Percentiles rank a stretch among this genome's conserved stretches.
phyloP scores from a whole-genome alignment of 208 protist species.

The Porcisia hertigi region DNA sequence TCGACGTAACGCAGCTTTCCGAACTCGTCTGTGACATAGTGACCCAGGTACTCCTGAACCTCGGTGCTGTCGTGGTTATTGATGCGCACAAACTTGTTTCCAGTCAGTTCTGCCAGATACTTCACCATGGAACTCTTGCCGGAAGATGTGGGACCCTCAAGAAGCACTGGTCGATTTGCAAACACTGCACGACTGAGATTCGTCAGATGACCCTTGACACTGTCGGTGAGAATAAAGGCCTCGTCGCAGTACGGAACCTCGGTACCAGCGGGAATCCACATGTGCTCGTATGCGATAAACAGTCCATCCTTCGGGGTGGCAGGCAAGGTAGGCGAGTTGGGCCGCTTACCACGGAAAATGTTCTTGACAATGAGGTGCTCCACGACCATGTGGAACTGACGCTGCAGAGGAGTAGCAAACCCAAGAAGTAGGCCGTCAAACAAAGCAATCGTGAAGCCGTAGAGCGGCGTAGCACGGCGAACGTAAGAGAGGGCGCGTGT shows the following conservation, averaged over 20 bases:
- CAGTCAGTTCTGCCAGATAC: constrained; percentile 97
- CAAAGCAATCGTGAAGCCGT: constrained; percentile 95
- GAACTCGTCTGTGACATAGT: constrained; percentile 95
- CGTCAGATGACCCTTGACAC: constrained; percentile 93
- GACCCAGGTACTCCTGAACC: constrained; percentile 99
- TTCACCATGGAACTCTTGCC: constrained; percentile 99
- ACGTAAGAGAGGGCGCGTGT: constrained; percentile 96
- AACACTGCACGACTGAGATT: constrained; percentile 95
- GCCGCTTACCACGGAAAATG: constrained; percentile 81
- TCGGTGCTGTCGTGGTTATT: constrained; percentile 99
- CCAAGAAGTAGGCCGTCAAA: constrained; percentile 96
- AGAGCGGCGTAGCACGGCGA: constrained; percentile 81
- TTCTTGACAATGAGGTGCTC: constrained; percentile 90
- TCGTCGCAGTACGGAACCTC: constrained; percentile 51
- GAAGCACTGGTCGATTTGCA: constrained; percentile 96
- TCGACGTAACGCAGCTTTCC: constrained; percentile 97
- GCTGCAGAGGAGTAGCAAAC: constrained; percentile 96
- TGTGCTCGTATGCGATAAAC: constrained; percentile 94
- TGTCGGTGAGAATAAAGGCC: constrained; percentile 97
- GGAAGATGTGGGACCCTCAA: constrained; percentile 98
- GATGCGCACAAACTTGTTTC: constrained; percentile 99
- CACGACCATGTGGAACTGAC: constrained; percentile 83
- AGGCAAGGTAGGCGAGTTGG: constrained; percentile 58
- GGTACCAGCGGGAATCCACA: constrained; percentile 91
- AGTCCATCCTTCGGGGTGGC: constrained; percentile 30